Base-by-base conservation (phyloP, 331 rosid species). In the Cydonia oblonga region DNA sequence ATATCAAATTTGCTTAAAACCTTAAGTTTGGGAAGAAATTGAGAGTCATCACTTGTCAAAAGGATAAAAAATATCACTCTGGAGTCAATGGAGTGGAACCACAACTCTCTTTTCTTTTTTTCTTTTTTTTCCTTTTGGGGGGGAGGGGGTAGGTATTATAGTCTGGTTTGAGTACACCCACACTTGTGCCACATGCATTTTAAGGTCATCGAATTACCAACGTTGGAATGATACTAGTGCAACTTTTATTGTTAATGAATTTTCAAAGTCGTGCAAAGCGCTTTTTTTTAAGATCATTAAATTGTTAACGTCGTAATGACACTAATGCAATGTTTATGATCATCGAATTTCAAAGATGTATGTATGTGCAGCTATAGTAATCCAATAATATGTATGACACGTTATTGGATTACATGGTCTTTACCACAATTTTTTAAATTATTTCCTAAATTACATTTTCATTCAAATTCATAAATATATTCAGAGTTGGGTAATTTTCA, bases 371-470 rank as follows among this genome's bases (percentile, higher is more conserved):
- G 5, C 1, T 2, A 9, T 12, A 6, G 2, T 56, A 56, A 56
- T 56, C 3, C 16, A 22, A 56, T 1, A 56, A 0, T 0, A 0
- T 0, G 2, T 11, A 9, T 4, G 4, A 5, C 1, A 11, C 12
- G 40, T 35, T 35, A 35, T 35, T 35, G 40, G 42, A 35, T 35
- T 35, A 35, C 42, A 35, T 35, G 2, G 42, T 35, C 1, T 35
- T 9, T 35, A 35, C 42, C 42, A 35, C 12, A 0, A 8, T 9
- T 10, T 9, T 9, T 56, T 25, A 13, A 5, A 15, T 46, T 16
- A 46, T 26, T 3, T 6, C 64, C 35, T 59, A 59, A 59, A 65
- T 6, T 29, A 69, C 73, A 35, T 35, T 35, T 35, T 9, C 42
- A 9, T 35, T 35, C 13, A 35, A 35, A 35, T 35, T 35, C 42